Conservation (phyloP, 306 rosid genomes). For the Cyamopsis tetragonoloba region DNA sequence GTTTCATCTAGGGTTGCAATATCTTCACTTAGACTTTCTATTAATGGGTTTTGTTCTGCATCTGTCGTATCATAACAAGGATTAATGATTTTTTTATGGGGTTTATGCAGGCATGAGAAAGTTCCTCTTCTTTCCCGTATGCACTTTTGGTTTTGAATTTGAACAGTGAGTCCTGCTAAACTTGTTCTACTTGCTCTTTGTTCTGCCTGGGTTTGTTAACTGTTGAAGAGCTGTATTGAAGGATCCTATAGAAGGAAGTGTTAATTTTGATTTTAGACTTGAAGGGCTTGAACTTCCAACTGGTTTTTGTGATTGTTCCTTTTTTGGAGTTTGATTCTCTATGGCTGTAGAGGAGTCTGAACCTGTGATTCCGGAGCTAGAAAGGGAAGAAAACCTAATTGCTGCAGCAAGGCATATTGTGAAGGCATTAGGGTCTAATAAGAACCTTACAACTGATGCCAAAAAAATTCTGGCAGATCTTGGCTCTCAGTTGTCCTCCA, state of each 20-base stretch:
- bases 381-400: slow-evolving; percentile 65
- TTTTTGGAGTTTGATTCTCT: slow-evolving; percentile 27
- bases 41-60: slow-evolving; percentile 9
- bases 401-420: slow-evolving; percentile 69
- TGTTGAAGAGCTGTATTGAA: neutral
- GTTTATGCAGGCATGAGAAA: slow-evolving; percentile 24
- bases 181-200: slow-evolving; percentile 15
- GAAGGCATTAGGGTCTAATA: slow-evolving; percentile 60
- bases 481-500: slow-evolving; percentile 53
- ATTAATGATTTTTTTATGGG: neutral
- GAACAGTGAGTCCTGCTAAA: slow-evolving; percentile 22
- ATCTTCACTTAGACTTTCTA: neutral
- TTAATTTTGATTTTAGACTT: slow-evolving; percentile 14
- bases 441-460: slow-evolving; percentile 55
- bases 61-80: slow-evolving; percentile 6
- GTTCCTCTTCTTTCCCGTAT: slow-evolving; percentile 16
- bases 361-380: slow-evolving; percentile 47
- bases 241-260: slow-evolving; percentile 17
- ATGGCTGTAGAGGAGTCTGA: slow-evolving; percentile 54
- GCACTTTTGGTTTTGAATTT: slow-evolving; percentile 17
- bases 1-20: slow-evolving; percentile 11
- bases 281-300: slow-evolving; percentile 19
- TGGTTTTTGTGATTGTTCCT: slow-evolving; percentile 11
- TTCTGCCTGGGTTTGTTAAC: slow-evolving; percentile 5
- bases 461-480: slow-evolving; percentile 73